A percentile compares a stretch with the other conserved stretches of the same genome.
Conservation (phyloP, 2,329 filamentous ascomycete species). For the Clarireedia paspali region DNA sequence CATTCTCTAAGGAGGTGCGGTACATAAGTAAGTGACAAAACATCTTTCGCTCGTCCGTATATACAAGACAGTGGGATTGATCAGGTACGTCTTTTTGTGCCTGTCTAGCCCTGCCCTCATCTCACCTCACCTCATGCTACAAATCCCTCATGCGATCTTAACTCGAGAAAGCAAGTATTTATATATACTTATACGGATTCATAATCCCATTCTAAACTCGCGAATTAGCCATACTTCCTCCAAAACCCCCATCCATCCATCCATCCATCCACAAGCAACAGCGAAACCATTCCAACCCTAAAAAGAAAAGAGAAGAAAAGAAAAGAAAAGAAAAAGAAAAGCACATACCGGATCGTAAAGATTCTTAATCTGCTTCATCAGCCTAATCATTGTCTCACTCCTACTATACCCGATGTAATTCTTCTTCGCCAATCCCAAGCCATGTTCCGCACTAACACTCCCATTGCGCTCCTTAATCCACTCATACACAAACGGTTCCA, state of each 20-base stretch:
- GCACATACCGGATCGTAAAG: conserved; percentile 83
- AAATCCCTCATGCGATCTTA: too few relatives aligned
- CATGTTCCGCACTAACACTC: conserved; percentile 96
- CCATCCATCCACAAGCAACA: background rate
- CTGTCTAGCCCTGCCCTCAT: too few relatives aligned
- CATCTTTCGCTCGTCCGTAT: too few relatives aligned
- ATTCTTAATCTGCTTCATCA: conserved; percentile 95
- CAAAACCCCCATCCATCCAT: background rate
- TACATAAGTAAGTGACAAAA: too few relatives aligned
- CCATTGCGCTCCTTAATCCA: conserved; percentile 86
- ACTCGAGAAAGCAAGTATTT: conserved; percentile 10
- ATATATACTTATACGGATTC: conserved; percentile 98
- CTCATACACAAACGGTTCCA: conserved; percentile 96
- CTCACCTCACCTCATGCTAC: too few relatives aligned
- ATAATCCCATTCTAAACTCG: conserved; percentile 78
- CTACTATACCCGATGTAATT: conserved; percentile 90
- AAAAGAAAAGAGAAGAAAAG: too few relatives aligned
- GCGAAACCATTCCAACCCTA: background rate
- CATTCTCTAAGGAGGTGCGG: too few relatives aligned
- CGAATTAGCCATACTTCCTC: conserved; percentile 17
- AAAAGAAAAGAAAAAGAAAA: background rate
- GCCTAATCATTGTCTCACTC: conserved; percentile 72
- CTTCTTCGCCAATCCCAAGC: conserved; percentile 90
- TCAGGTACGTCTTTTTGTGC: too few relatives aligned
- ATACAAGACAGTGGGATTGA: too few relatives aligned